phyloP scores from a whole-genome alignment of 176 grass and related monocot species.

The Carex myosuroides region DNA sequence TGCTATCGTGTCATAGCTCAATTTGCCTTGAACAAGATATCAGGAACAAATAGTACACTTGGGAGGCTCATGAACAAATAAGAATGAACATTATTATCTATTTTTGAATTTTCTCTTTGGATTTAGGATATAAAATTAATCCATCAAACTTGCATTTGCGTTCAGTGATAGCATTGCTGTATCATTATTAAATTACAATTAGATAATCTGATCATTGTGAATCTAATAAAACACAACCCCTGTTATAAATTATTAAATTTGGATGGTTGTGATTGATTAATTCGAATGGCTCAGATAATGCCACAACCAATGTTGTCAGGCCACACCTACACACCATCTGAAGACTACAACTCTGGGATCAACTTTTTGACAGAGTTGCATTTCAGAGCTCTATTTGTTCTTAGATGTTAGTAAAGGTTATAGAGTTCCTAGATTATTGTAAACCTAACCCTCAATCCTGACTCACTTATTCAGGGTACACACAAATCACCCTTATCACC shows the following conservation, averaged over 20 bases:
- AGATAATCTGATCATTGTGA: background rate
- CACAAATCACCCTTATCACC: slow-evolving; percentile 19
- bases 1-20: background rate
- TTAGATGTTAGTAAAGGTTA: background rate
- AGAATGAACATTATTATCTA: background rate
- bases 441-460: background rate
- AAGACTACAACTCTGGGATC: background rate
- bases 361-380: background rate
- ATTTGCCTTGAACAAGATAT: background rate
- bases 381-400: background rate
- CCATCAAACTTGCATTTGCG: background rate
- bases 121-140: background rate
- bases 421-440: background rate
- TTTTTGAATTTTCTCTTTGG: background rate
- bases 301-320: background rate
- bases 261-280: background rate
- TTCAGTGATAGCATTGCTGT: background rate
- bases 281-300: background rate
- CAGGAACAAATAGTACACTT: background rate
- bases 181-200: background rate
- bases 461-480: background rate
- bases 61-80: background rate
- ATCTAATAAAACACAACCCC: background rate
- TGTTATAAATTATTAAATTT: background rate
- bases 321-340: background rate